Evolutionary conservation across 805 yeast species (phyloP), one percentile per base, ranked within the genome.

Genomic region (Teunomyces atbi): DNA sequence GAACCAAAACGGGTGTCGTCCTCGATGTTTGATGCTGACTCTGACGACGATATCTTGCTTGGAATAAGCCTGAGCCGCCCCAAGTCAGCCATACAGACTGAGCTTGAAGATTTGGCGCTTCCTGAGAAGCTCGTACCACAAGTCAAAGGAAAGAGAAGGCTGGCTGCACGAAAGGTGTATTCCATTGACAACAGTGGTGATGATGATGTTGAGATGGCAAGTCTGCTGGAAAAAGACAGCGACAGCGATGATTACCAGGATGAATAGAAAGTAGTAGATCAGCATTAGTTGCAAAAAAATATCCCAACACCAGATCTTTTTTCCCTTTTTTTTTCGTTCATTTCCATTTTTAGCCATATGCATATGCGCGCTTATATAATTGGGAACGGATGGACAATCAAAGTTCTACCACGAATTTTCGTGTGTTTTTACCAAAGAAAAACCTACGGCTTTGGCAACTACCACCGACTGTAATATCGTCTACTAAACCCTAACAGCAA

Each of bases 21-120:
- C 19, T 49, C 58, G 13, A 29, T 51, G 47, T 61, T 68, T 50
- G 60, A 63, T 50, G 71, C 67, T 46, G 63, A 67, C 47, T 71
- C 66, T 5, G 73, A 68, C 42, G 73, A 68, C 29, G 69, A 61
- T 37, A 50, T 65, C 21, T 48, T 65, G 3, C 44, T 41, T 41
- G 44, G 44, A 29, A 12, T 38, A 15, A 27, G 33, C 8, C 18
- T 18, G 28, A 15, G 26, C 5, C 30, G 19, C 20, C 15, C 26
- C 23, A 38, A 37, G 29, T 15, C 41, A 15, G 20, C 30, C 12
- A 23, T 57, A 10, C 45, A 49, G 32, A 64, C 60, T 23, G 68
- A 62, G 39, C 52, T 62, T 20, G 64, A 56, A 3, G 67, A 64
- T 27, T 56, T 62, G 38, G 48, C 37, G 16, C 29, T 46, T 18